Percentiles rank a stretch among this genome's conserved stretches.
These are phyloP conservation scores for Wickerhamomyces alni DNA, from an alignment of 805 yeast genomes.

Conservation along the genomic window DNA sequence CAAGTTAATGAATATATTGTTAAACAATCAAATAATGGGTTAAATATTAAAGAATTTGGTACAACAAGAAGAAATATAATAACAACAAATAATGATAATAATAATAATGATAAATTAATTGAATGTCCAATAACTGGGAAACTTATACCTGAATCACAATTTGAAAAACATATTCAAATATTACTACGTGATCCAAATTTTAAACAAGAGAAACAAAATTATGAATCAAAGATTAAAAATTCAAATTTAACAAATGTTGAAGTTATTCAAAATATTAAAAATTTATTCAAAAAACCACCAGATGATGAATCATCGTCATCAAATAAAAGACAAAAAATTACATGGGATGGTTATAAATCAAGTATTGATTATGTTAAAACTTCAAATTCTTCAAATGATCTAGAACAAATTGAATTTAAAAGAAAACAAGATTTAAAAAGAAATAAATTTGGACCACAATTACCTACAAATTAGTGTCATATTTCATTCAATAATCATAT, in stretches of 20 bases:
- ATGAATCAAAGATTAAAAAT: constrained; percentile 47
- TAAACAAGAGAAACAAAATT: constrained; percentile 55
- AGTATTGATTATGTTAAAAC: constrained; percentile 20
- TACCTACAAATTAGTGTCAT: not conserved
- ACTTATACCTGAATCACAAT: constrained; percentile 61
- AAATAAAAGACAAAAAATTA: constrained; percentile 24
- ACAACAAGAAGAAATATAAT: constrained; percentile 47
- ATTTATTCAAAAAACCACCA: constrained; percentile 26
- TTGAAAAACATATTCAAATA: constrained; percentile 64
- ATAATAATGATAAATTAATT: constrained; percentile 33
- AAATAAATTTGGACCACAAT: not conserved
- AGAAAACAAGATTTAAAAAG: constrained; percentile 10
- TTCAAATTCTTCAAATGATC: constrained; percentile 13
- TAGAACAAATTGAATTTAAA: constrained; percentile 21
- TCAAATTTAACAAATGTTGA: constrained; percentile 49
- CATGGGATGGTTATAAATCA: constrained; percentile 30
- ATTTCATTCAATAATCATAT: too few species aligned
- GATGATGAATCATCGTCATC: too few species aligned
- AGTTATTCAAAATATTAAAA: constrained; percentile 56
- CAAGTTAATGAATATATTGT: constrained; percentile 14
- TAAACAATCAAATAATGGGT: constrained; percentile 10
- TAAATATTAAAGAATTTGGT: constrained; percentile 69
- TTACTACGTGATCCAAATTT: constrained; percentile 75
- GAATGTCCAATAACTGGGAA: constrained; percentile 78
- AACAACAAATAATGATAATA: constrained; percentile 3